phyloP scores from a whole-genome alignment of 208 protist genomes.

The Wallacemonas rigidus region DNA sequence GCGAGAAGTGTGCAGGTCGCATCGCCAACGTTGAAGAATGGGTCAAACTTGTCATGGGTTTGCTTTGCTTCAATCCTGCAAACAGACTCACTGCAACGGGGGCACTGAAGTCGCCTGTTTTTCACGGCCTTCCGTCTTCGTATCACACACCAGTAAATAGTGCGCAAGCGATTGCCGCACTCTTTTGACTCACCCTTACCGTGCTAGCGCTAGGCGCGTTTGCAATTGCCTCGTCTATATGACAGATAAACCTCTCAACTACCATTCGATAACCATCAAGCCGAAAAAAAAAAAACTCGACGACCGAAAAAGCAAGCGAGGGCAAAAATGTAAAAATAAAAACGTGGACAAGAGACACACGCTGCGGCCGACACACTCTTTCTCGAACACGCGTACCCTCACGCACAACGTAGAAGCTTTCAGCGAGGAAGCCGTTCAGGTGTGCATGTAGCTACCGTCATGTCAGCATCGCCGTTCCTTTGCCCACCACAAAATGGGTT shows the following conservation, averaged over 20 bases:
- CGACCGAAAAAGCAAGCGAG: not conserved
- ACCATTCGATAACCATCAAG: not conserved
- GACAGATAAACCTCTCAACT: not conserved
- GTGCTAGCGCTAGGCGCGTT: not conserved
- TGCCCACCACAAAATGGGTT: too few species aligned
- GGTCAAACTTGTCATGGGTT: slow-evolving; percentile 20
- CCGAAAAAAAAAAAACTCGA: not conserved
- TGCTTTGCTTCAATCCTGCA: slow-evolving; percentile 27
- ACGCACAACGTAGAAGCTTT: too few species aligned
- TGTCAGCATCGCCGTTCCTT: too few species aligned
- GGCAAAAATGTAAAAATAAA: not conserved
- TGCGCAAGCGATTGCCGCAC: not conserved
- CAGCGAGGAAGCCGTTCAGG: too few species aligned
- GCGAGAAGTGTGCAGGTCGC: not conserved
- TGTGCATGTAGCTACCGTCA: too few species aligned
- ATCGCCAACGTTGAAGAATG: slow-evolving; percentile 17
- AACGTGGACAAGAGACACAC: not conserved
- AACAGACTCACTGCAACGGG: slow-evolving; percentile 2
- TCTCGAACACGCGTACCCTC: too few species aligned
- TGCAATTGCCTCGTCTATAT: not conserved
- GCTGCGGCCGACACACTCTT: too few species aligned
- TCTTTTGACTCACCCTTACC: not conserved
- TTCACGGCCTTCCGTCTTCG: not conserved
- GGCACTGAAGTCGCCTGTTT: slow-evolving; percentile 12
- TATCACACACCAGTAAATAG: slow-evolving; percentile 6